Base-by-base conservation (phyloP, 129 eudicot genomes). In the Pulicaria dysenterica region DNA sequence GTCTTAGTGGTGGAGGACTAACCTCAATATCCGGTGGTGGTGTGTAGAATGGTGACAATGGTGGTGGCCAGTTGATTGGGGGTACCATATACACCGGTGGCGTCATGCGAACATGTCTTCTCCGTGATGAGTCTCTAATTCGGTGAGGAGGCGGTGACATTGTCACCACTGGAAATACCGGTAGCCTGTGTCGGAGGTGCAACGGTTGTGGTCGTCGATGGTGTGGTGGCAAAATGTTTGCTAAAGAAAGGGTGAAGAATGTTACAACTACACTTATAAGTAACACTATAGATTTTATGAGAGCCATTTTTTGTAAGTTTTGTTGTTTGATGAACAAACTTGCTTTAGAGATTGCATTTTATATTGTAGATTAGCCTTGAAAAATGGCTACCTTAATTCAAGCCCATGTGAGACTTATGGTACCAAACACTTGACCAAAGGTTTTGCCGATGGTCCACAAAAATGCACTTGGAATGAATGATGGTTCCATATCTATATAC, bases 331-430 rank as follows among this genome's bases (percentile, higher is more conserved):
- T 55, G 58, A 70, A 50, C 42, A 70, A 31, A 53, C 24, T 64
- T 74, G 64, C 15, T 64, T 44, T 19, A n/a, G 5, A n/a, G 14
- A 58, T 14, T 67, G 74, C 74, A 62, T 64, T 76, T 76, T 81
- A 81, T 76, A 76, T 47, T 39, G 46, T 50, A 36, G 58, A 9
- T 55, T 64, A 44, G 45, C 74, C 78, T 54, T 56, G 45, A 64
- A 72, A 65, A 48, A 38, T 14, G 43, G 73, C 77, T 72, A 8
- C 36, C 68, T 72, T 42, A 70, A 41, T 42, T 64, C 46, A 65
- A 79, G 81, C 81, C 81, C 81, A 68, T 69, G 81, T 68, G 68
- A 59, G 70, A 69, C 51, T 60, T 68, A 58, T 68, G 74, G 49
- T 58, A 19, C 80, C 60, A 58, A 76, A 68, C 57, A 76, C 40